Conservation (phyloP, 257 asterid genomes). For the Voacanga thouarsii region DNA sequence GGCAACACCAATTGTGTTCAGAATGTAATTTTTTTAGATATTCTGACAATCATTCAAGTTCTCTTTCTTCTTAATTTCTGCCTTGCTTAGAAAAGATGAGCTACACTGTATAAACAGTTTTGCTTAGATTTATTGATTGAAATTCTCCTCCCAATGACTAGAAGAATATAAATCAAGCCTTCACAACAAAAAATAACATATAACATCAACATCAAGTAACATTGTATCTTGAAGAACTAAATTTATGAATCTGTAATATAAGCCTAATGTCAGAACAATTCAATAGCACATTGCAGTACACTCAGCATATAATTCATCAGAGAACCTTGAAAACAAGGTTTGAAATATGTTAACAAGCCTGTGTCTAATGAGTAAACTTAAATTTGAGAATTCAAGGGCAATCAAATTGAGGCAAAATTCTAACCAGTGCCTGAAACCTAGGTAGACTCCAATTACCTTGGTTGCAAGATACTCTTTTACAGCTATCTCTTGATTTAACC, state of each 20-base stretch:
- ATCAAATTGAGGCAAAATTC: not conserved
- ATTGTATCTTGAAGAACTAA: not conserved
- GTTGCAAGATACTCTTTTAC: slow-evolving; percentile 89
- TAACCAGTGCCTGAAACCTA: not conserved
- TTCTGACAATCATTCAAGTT: too few species aligned
- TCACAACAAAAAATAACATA: not conserved
- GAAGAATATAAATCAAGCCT: not conserved
- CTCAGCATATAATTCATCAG: not conserved
- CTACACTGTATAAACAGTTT: not conserved
- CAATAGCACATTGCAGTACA: not conserved
- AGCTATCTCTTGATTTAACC: slow-evolving; percentile 92
- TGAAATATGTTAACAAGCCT: not conserved
- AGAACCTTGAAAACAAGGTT: not conserved
- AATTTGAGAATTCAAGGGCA: not conserved
- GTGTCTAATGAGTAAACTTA: not conserved
- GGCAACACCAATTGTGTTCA: not conserved
- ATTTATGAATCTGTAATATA: not conserved
- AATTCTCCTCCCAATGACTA: not conserved
- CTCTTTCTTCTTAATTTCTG: too few species aligned
- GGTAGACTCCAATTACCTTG: slow-evolving; percentile 48
- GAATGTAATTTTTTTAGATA: too few species aligned
- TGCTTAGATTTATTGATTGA: not conserved
- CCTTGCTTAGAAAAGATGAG: not conserved
- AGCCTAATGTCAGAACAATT: not conserved
- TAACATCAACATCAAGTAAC: not conserved